These are phyloP conservation scores for Amylostereum areolatum DNA, from an alignment of 1,284 basidiomycete genomes.

Conservation along the genomic window DNA sequence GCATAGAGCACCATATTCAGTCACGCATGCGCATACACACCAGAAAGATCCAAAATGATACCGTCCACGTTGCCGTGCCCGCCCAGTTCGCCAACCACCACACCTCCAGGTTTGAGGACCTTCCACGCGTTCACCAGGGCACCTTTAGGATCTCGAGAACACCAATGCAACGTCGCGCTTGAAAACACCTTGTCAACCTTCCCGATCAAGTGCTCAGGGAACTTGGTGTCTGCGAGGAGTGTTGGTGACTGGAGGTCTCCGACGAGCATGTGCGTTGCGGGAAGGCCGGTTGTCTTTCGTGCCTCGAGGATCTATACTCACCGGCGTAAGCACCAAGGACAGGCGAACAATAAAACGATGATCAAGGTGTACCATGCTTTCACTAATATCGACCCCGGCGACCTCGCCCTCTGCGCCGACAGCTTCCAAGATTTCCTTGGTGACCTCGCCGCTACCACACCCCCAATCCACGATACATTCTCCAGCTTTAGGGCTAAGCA, in stretches of 20 bases:
- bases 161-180: slow-evolving; percentile 82
- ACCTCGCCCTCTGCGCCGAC: slow-evolving; percentile 54
- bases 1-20: slow-evolving; percentile 4
- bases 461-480: slow-evolving; percentile 76
- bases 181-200: slow-evolving; percentile 67
- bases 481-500: slow-evolving; percentile 58
- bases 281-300: slow-evolving; percentile 30
- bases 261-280: slow-evolving; percentile 36
- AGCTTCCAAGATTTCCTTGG: slow-evolving; percentile 44
- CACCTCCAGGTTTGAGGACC: slow-evolving; percentile 62
- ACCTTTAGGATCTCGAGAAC: slow-evolving; percentile 62
- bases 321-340: background rate
- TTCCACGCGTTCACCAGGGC: slow-evolving; percentile 56
- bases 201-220: slow-evolving; percentile 12
- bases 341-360: background rate
- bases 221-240: slow-evolving; percentile 19
- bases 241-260: slow-evolving; percentile 47
- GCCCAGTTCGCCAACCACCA: slow-evolving; percentile 74
- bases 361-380: slow-evolving; percentile 53
- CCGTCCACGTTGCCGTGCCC: slow-evolving; percentile 69
- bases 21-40: background rate
- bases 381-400: slow-evolving; percentile 64
- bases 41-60: slow-evolving; percentile 19
- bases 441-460: slow-evolving; percentile 79
- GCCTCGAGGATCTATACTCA: slow-evolving; percentile 51